Conservation (phyloP, 495 filamentous ascomycete species). For the Corynascus novoguineensis region DNA sequence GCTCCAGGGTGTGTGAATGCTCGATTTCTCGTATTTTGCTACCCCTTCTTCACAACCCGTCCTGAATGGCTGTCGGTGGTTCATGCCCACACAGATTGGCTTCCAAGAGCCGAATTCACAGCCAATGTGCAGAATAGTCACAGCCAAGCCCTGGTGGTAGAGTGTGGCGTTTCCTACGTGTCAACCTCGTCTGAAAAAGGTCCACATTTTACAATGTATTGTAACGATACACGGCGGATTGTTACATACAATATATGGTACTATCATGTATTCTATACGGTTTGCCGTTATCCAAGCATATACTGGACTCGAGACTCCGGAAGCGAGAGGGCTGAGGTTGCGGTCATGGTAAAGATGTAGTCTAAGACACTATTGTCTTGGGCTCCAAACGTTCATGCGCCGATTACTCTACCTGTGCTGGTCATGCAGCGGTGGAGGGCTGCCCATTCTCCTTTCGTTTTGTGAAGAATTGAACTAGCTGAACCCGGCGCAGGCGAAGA, state of each 20-base stretch:
- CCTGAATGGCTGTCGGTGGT: not conserved
- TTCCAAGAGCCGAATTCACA: not conserved
- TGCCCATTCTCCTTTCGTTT: not conserved
- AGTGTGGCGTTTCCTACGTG: not conserved
- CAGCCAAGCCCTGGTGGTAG: not conserved
- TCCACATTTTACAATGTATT: too few relatives aligned
- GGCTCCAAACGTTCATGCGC: not conserved
- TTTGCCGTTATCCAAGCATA: too few relatives aligned
- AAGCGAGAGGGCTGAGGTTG: not conserved
- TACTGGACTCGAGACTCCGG: too few relatives aligned
- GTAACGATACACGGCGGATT: too few relatives aligned
- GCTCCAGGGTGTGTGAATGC: conserved; percentile 5
- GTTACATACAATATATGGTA: too few relatives aligned
- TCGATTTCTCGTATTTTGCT: conserved; percentile 9
- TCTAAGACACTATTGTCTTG: conserved; percentile 5
- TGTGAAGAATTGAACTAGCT: not conserved
- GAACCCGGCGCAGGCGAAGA: not conserved
- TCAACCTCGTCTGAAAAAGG: too few relatives aligned
- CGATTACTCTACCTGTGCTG: too few relatives aligned
- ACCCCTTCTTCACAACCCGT: not conserved
- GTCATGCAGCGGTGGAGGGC: not conserved
- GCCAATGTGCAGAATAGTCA: not conserved
- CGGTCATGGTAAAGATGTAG: not conserved
- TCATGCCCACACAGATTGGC: not conserved
- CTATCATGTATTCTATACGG: too few relatives aligned